Base-by-base conservation (phyloP, 805 yeast species). In the Candida nemodendra region DNA sequence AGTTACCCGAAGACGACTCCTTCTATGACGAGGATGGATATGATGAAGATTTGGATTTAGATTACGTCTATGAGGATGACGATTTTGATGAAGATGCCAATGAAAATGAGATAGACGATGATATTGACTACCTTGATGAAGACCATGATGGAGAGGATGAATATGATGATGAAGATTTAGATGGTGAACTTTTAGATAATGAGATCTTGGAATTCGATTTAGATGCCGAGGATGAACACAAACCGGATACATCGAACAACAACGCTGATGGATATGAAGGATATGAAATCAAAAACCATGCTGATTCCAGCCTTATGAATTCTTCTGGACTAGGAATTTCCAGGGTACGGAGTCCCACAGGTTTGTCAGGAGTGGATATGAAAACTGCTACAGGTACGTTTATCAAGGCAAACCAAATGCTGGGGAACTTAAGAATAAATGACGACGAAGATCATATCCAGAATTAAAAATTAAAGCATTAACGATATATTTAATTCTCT, bases 1-100 rank as follows among this genome's bases (percentile, higher is more conserved):
- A 65, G 54, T 40, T 57, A 63, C 72, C 65, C 22, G 66, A 65
- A 4, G 60, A 59, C 11, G 59, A 51, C 30, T 55, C 57, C 8
- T 51, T 46, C 7, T 57, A 53, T 5, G 54, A 47, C 17, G 50
- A 42, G 9, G 54, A 50, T 27, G 54, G 46, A 5, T 34, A 35
- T 25, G 45, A 40, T 23, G 41, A 45, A 29, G 48, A 39, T n/a
- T 38, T 35, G 18, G 50, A 48, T 19, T 46, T 42, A 9, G 52
- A 45, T 21, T 42, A 47, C n/a, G 34, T 41, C n/a, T 37, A 43
- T 22, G 51, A 44, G 24, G 53, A 47, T 34, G 53, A 44, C 4
- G 63, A 57, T 7, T 56, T 52, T 8, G 62, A 57, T 5, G 55
- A 59, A 15, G 62, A 59, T 8, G 64, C 60, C 5, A 68, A 62